Base-by-base conservation (phyloP, 106 monocot species). In the Dendrobium nobile region DNA sequence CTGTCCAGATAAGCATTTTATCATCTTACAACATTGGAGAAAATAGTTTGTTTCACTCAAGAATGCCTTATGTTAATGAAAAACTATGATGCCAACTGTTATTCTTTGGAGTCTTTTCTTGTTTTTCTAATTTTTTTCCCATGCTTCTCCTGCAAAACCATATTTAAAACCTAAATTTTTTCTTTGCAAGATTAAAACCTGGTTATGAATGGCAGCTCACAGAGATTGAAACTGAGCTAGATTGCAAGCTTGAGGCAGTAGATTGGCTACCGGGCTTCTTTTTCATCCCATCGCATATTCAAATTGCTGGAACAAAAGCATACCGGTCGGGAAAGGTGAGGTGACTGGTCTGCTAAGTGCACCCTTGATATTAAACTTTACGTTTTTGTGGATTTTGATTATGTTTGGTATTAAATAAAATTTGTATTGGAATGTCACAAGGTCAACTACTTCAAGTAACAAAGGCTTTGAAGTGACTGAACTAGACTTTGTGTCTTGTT, bases 291-390 rank as follows among this genome's bases (percentile, higher is more conserved):
- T 84, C 93, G 43, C 82, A 90, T 31, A 82, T 91, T 77, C 91
- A 90, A 76, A 96, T 96, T 84, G 96, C 96, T 44, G 73, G 93
- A 79, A 82, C 91, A 40, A 77, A 65, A 15, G 81, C 87, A 42
- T 96, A 96, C 77, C 84, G 80, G 54, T 84, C 67, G 42, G 96
- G 93, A 58, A 93, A 93, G 93, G 96, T 96, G 75, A 47, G 58
- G 13, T 8, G 18, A 43, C 42, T 74, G 33, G 17, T 74, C 43
- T 43, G 17, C 17, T 11, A 41, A 74, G 42, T 74, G 40, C 20
- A 74, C 10, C 2, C 48, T 48, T 74, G 28, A 43, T 43, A 70
- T 19, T 74, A 13, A 51, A 11, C 13, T 51, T 2, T 13, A 13
- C n/a, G 4, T 41, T 44, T 44, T 19, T 43, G 5, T 0, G 44